Evolutionary conservation across 2,329 filamentous ascomycete species (phyloP).

Genomic region (Clathrospora elynae): DNA sequence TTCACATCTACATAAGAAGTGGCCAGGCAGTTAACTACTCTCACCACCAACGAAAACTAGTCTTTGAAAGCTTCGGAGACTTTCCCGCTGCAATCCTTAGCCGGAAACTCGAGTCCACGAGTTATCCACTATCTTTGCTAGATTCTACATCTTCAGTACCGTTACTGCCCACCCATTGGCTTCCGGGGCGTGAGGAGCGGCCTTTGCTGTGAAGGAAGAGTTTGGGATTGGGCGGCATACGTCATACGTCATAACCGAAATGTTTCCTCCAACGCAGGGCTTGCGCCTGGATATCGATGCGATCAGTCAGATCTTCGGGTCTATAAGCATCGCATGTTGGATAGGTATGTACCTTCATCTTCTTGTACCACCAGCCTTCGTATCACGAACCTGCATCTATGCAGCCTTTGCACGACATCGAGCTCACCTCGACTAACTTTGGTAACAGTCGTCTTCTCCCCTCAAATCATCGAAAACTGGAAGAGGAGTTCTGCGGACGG

Average conservation of each 20-base stretch:
- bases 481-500: slow-evolving; percentile 82
- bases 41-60: slow-evolving; percentile 4
- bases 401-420: not conserved
- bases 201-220: slow-evolving; percentile 6
- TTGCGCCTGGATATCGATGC: slow-evolving; percentile 83
- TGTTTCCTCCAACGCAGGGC: slow-evolving; percentile 60
- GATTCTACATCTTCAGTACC: too few species aligned
- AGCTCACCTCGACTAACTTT: slow-evolving; percentile 15
- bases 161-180: too few species aligned
- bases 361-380: not conserved
- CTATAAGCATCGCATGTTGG: slow-evolving; percentile 97
- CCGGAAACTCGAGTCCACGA: too few species aligned
- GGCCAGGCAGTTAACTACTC: not conserved
- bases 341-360: slow-evolving; percentile 54
- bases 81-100: too few species aligned
- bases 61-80: too few species aligned
- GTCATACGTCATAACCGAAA: slow-evolving; percentile 47
- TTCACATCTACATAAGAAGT: not conserved
- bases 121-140: too few species aligned
- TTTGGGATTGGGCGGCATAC: slow-evolving; percentile 23
- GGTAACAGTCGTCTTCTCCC: slow-evolving; percentile 79
- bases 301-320: slow-evolving; percentile 90
- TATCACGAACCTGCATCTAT: not conserved
- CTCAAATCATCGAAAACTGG: slow-evolving; percentile 96
- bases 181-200: too few species aligned